Conservation (phyloP, 2,329 filamentous ascomycete species). For the Fusarium zealandicum region DNA sequence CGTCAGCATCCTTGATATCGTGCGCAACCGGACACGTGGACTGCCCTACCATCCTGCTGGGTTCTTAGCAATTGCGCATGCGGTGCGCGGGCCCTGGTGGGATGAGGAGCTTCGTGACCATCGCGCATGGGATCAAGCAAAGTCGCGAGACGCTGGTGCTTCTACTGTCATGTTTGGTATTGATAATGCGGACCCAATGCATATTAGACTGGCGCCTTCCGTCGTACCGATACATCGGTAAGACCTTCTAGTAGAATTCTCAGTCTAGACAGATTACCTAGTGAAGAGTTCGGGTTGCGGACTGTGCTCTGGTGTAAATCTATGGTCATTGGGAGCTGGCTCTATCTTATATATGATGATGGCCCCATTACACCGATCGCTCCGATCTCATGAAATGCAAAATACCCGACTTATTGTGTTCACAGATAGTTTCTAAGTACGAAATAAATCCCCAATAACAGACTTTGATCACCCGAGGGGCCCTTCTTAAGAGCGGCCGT, state of each 20-base stretch:
- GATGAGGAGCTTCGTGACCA: constrained; percentile 23
- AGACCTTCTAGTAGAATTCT: neutral
- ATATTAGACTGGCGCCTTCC: constrained; percentile 30
- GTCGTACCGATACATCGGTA: constrained; percentile 22
- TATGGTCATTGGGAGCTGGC: too few species aligned
- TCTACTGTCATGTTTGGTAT: constrained; percentile 34
- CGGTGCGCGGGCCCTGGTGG: constrained; percentile 31
- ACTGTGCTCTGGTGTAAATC: too few species aligned
- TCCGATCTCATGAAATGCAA: too few species aligned
- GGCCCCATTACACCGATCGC: too few species aligned
- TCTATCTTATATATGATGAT: too few species aligned
- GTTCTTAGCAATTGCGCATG: constrained; percentile 30
- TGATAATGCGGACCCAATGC: constrained; percentile 23
- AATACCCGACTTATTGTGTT: too few species aligned
- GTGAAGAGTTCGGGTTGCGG: too few species aligned
- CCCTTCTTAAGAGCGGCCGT: too few species aligned
- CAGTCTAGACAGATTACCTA: too few species aligned
- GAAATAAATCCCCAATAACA: too few species aligned
- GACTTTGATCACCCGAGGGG: too few species aligned
- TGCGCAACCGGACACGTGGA: constrained; percentile 20
- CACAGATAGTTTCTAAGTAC: too few species aligned
- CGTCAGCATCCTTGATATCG: constrained; percentile 28
- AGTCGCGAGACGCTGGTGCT: constrained; percentile 3
- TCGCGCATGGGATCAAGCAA: constrained; percentile 12
- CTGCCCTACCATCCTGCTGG: constrained; percentile 30